These are phyloP conservation scores for Oryza nivara DNA, from an alignment of 176 grass and related monocot species.

Conservation along the genomic window DNA sequence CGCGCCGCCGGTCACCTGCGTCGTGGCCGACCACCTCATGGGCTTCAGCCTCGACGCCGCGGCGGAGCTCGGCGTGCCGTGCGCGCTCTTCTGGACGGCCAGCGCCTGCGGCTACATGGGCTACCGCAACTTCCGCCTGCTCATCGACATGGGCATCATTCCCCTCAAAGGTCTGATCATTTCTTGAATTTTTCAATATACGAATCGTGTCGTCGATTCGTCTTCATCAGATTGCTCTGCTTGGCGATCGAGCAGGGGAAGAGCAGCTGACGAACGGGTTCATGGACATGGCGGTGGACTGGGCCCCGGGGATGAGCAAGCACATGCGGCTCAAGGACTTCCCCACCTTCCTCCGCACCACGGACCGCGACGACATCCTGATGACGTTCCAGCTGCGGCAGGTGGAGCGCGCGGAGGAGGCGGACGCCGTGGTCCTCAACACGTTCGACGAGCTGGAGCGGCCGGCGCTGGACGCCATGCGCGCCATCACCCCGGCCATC, in stretches of 20 bases:
- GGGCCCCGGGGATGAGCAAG: conserved; percentile 33
- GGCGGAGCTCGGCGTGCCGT: conserved; percentile 27
- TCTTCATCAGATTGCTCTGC: background rate
- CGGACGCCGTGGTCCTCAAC: conserved; percentile 45
- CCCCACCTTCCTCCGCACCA: conserved; percentile 39
- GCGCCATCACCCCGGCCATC: conserved; percentile 31
- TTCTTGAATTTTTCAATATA: background rate
- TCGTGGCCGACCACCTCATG: conserved; percentile 49
- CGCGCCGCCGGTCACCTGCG: conserved; percentile 33
- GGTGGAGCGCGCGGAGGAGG: conserved; percentile 22
- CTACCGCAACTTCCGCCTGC: conserved; percentile 36
- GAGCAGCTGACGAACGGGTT: conserved; percentile 45
- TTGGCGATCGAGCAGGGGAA: conserved; percentile 8
- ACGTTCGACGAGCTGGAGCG: conserved; percentile 52
- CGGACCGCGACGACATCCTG: conserved; percentile 36
- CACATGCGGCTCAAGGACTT: conserved; percentile 42
- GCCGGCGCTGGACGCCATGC: conserved; percentile 41
- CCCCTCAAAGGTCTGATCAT: conserved; percentile 34
- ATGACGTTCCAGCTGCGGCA: conserved; percentile 13
- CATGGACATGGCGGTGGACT: conserved; percentile 25
- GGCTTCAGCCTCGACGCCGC: conserved; percentile 49
- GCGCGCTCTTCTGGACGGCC: conserved; percentile 51
- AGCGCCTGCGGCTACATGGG: conserved; percentile 56
- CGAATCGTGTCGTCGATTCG: background rate
- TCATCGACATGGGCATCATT: conserved; percentile 38